Evolutionary conservation across 1,284 basidiomycete species (phyloP), one percentile per base, ranked within the genome.

Genomic region (Sporisorium sorghi): DNA sequence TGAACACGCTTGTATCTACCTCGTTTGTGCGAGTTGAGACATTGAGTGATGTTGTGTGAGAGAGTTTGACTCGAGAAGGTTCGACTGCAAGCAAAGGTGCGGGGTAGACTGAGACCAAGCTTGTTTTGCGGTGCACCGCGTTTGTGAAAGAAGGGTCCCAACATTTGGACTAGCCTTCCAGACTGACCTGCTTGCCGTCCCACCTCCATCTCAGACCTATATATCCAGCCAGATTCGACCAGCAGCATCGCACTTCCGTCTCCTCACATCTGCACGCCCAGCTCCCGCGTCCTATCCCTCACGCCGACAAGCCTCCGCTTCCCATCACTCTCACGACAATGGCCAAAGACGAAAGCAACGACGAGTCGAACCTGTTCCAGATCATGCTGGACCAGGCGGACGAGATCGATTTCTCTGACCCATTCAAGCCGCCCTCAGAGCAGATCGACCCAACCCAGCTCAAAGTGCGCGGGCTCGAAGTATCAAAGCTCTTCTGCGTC

Each of bases 381-480:
- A 54, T 76, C 52, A 69, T 80, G 39, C 58, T 80, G 33, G 67
- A 73, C 9, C 77, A 78, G 59, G 78, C 74, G 8, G 71, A 73
- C 19, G 78, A 74, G 19, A 62, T 80, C 23, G 77, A 79, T 54
- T 76, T 79, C 33, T 69, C 63, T 39, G 67, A 63, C 39, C 66
- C 63, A 5, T 33, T 7, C 46, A 50, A 54, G 35, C 30, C 66
- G 2, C 32, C 30, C 12, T 64, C 69, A 14, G 40, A 56, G 1
- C 64, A 68, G 9, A 39, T 42, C 15, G 53, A 80, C 21, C 73
- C 77, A 1, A 71, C 64, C 17, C n/a, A 42, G 5, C 74, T 80
- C 44, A 60, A 77, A 15, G 55, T 80, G 1, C 53, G 62, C 4
- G 78, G 77, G 3, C 24, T 77, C 11, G 73, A 77, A 50, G 67